phyloP scores from a whole-genome alignment of 1,284 basidiomycete species.

The Rhodotorula sp. region DNA sequence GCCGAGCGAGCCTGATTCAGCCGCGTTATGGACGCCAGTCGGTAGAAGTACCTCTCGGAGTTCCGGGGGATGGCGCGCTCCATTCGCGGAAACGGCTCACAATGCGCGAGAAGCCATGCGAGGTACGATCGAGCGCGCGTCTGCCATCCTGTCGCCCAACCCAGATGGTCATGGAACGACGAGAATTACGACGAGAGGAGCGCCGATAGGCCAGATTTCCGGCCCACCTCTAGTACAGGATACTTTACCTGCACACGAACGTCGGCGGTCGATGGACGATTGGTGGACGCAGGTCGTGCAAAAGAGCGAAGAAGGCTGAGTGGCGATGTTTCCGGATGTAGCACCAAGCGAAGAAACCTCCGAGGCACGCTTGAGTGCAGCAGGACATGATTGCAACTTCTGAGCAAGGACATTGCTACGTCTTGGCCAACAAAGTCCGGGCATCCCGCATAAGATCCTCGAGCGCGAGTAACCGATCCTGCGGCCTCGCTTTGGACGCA shows the following conservation, averaged over 20 bases:
- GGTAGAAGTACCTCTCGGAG: no score
- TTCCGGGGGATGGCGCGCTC: no score
- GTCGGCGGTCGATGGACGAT: constrained; percentile 18
- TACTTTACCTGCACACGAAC: neutral
- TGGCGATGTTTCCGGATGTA: neutral
- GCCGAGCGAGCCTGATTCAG: constrained; percentile 1
- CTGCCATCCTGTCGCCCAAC: neutral
- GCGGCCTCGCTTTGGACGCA: neutral
- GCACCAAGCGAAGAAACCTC: no score
- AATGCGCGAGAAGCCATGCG: no score
- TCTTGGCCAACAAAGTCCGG: constrained; percentile 10
- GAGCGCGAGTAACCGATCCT: constrained; percentile 21
- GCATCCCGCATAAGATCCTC: constrained; percentile 27
- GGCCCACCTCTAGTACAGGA: no score
- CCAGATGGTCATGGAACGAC: neutral
- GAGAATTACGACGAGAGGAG: neutral
- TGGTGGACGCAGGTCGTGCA: constrained; percentile 27
- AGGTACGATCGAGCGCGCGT: neutral
- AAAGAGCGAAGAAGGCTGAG: constrained; percentile 1
- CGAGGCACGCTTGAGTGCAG: no score
- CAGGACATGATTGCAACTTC: no score
- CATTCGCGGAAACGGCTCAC: no score
- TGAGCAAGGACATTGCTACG: no score
- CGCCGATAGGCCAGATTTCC: neutral
- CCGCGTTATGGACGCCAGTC: no score